Conservation (phyloP, 208 protist species). For the Leishmania amazonensis region DNA sequence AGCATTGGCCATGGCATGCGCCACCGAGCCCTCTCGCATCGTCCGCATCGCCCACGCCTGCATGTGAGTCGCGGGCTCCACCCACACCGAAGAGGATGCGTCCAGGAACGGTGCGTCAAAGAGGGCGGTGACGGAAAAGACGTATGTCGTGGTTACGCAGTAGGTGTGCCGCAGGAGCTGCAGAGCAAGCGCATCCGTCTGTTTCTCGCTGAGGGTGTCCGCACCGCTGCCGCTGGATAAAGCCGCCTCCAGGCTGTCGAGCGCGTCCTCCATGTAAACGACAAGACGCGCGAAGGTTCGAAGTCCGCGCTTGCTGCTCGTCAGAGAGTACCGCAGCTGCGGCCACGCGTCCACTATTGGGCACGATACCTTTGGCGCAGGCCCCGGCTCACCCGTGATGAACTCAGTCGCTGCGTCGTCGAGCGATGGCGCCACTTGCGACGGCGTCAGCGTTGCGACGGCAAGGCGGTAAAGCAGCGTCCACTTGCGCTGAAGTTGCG, state of each 20-base stretch:
- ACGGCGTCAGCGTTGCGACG: slow-evolving; percentile 16
- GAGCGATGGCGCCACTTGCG: slow-evolving; percentile 7
- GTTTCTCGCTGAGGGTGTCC: background rate
- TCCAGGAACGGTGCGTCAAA: slow-evolving; percentile 25
- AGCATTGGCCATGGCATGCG: background rate
- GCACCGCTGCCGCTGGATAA: background rate
- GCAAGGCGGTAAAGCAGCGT: slow-evolving; percentile 18
- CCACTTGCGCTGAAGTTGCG: slow-evolving; percentile 34
- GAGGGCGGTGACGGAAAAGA: slow-evolving; percentile 18
- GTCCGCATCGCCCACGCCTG: slow-evolving; percentile 31
- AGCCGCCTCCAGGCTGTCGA: background rate
- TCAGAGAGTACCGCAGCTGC: slow-evolving; percentile 13
- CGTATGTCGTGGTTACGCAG: slow-evolving; percentile 25
- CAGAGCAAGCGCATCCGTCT: background rate
- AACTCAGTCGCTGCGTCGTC: background rate
- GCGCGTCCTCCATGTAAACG: background rate
- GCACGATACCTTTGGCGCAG: slow-evolving; percentile 4
- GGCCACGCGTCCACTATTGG: slow-evolving; percentile 27
- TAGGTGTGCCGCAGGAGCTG: slow-evolving; percentile 13
- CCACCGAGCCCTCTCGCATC: slow-evolving; percentile 11
- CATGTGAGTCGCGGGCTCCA: slow-evolving; percentile 11
- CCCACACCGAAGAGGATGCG: slow-evolving; percentile 19
- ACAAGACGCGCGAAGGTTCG: slow-evolving; percentile 6
- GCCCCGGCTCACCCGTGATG: slow-evolving; percentile 12
- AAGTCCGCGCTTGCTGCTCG: background rate